Evolutionary conservation across 2,329 filamentous ascomycete species (phyloP), one percentile per base, ranked within the genome.

Genomic region (Fusarium equiseti): DNA sequence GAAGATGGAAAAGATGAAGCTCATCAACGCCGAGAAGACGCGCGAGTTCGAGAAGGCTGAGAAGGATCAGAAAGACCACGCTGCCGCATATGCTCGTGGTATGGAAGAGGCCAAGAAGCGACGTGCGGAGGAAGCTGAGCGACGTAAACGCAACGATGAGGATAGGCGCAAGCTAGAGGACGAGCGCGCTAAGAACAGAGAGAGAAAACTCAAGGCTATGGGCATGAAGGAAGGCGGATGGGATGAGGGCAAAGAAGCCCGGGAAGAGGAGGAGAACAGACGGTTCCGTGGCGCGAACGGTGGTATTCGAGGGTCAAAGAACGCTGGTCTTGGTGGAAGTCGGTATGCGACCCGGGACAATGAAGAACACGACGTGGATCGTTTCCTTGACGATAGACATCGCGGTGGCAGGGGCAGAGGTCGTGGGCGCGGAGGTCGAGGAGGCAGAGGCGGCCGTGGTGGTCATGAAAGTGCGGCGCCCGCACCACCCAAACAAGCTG

Each of bases 1-100:
- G 64, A 89, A 89, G 76, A 88, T 90, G 85, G 86, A 86, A 72
- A 81, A 86, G 76, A 89, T 89, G 85, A 87, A 88, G 60, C 82
- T 90, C 11, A 76, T 88, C 1, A 83, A 84, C 0, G 87, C 85
- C 0, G 88, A 90, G 76, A 88, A 87, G 79, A 83, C 85, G 72
- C 85, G 86, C 71, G 87, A 86, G 65, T 88, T 88, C 71, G 86
- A 89, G 73, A 84, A 87, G 75, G 86, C 86, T 1, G 85, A 88
- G 76, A 82, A 83, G 66, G 88, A 90, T 73, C 82, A 88, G 78
- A 84, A 82, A 60, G 85, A 86, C 60, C 87, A 89, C 73, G 87
- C 85, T 4, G 79, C 82, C 8, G 85, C 87, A 2, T 84, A 86
- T 63, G 86, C 87, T 38, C 84, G 84, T 40, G 85, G 87, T 12